These are phyloP conservation scores for Fusarium pseudograminearum DNA, from an alignment of 2,329 filamentous ascomycete species.

Conservation along the genomic window DNA sequence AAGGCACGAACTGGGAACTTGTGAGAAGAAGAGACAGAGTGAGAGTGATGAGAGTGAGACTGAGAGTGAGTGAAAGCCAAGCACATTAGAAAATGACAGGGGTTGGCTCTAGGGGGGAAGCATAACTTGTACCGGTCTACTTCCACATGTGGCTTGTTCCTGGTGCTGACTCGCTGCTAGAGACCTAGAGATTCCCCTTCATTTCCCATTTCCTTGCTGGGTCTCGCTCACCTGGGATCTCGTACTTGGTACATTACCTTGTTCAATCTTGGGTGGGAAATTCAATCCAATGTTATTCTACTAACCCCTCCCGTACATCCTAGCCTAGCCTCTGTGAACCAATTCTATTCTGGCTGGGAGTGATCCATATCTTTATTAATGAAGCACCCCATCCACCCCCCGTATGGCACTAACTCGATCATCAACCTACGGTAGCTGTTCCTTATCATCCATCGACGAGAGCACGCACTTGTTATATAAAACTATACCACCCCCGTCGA, in stretches of 20 bases:
- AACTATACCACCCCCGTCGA: slow-evolving; percentile 33
- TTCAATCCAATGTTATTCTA: slow-evolving; percentile 42
- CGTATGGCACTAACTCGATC: slow-evolving; percentile 25
- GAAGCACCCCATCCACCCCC: slow-evolving; percentile 35
- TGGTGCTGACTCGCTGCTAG: slow-evolving; percentile 37
- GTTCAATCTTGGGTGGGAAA: slow-evolving; percentile 4
- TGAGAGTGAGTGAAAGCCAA: slow-evolving; percentile 4
- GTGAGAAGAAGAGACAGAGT: not conserved
- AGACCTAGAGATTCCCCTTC: slow-evolving; percentile 36
- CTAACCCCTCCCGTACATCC: slow-evolving; percentile 43
- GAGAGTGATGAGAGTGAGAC: not conserved
- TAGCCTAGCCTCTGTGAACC: not conserved
- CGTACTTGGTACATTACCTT: slow-evolving; percentile 39
- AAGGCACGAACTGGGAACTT: slow-evolving; percentile 13
- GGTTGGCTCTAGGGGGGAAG: not conserved
- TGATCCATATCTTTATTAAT: slow-evolving; percentile 41
- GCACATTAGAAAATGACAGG: slow-evolving; percentile 7
- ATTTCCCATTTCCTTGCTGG: slow-evolving; percentile 36
- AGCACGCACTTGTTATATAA: slow-evolving; percentile 20
- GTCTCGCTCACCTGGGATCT: slow-evolving; percentile 29
- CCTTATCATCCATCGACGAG: slow-evolving; percentile 13
- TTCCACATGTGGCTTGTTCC: slow-evolving; percentile 29
- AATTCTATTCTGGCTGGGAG: slow-evolving; percentile 15
- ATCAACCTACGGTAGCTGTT: slow-evolving; percentile 17
- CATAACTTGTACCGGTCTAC: slow-evolving; percentile 30